Conservation (phyloP, 768 basidiomycete genomes). For the Amylocystis lapponica region DNA sequence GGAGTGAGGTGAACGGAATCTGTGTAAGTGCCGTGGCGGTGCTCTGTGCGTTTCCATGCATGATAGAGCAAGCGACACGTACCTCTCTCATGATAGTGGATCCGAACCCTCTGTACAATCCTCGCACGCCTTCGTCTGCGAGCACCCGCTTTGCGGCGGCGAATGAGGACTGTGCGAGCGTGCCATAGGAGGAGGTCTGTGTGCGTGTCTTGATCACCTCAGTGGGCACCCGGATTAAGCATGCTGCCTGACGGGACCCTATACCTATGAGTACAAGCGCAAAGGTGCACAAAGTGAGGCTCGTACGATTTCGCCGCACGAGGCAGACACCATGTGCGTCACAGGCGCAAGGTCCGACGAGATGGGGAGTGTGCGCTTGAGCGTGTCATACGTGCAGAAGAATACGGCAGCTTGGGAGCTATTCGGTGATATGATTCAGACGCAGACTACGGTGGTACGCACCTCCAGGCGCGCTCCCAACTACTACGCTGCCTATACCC, state of each 20-base stretch:
- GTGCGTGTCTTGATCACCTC: slow-evolving; percentile 94
- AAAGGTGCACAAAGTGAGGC: neutral
- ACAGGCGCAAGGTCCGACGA: slow-evolving; percentile 58
- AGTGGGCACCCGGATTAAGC: slow-evolving; percentile 89
- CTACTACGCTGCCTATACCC: slow-evolving; percentile 88
- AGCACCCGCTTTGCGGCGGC: slow-evolving; percentile 52
- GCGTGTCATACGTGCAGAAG: slow-evolving; percentile 89
- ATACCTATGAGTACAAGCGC: slow-evolving; percentile 5
- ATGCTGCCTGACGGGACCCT: slow-evolving; percentile 56
- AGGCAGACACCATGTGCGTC: slow-evolving; percentile 50
- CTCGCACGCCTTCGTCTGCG: slow-evolving; percentile 57
- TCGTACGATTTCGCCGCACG: slow-evolving; percentile 48
- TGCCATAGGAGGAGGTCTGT: slow-evolving; percentile 77
- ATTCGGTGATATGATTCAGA: slow-evolving; percentile 1
- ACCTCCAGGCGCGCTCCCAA: slow-evolving; percentile 97
- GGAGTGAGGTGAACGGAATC: slow-evolving; percentile 95
- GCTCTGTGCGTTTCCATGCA: neutral
- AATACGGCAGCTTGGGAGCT: slow-evolving; percentile 85
- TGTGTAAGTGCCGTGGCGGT: slow-evolving; percentile 24
- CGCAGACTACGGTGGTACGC: slow-evolving; percentile 9
- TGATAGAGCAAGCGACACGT: neutral
- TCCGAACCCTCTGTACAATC: slow-evolving; percentile 87
- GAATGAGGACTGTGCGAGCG: slow-evolving; percentile 49
- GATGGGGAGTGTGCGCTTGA: slow-evolving; percentile 72
- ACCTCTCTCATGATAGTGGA: slow-evolving; percentile 73